Evolutionary conservation across 2,329 filamentous ascomycete genomes (phyloP), one percentile per base, ranked within the genome.

Genomic region (Alternaria tenuissima): DNA sequence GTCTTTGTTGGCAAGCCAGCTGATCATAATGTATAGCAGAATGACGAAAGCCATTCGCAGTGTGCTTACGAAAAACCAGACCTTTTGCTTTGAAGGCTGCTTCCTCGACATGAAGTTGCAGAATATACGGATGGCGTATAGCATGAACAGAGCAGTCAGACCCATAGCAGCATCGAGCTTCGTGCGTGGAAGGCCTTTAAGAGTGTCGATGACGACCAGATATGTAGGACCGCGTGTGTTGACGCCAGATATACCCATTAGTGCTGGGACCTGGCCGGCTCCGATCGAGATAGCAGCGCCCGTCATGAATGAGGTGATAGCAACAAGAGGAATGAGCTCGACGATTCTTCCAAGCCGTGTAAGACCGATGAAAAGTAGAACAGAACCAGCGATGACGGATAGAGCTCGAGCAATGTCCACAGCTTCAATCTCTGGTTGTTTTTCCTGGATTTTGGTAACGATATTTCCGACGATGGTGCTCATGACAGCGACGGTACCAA

Each of bases 271-370:
- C 78, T 99, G 95, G 34, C 95, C 94, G 24, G 88, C 86, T 16
- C 87, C 89, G 74, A 99, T 98, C 71, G 87, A 96, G 78, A 99
- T 86, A 55, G 95, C 94, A 2, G 94, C 97, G 9, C 95, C 95
- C 0, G 95, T 98, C 93, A 98, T 98, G 83, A 97, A 99, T 4
- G 94, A 94, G 0, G 92, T 94, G 54, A 98, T 92, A 0, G 94
- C 92, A 1, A 93, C 90, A 55, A 98, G 86, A 1, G 95, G 92
- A 70, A 99, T 98, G 71, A 98, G 86, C 68, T 99, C 94, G 44
- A 98, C 93, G 46, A 99, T 90, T 86, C 93, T 96, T 9, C 95
- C 95, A 39, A 89, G 86, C 43, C 94, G 88, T 36, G 91, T 82
- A 3, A 97, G 81, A 11, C 95, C 95, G 63, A 98, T 87, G 67